These are phyloP conservation scores for Graphiopsis chlorocephala DNA, from an alignment of 2,329 filamentous ascomycete genomes.

Conservation along the genomic window DNA sequence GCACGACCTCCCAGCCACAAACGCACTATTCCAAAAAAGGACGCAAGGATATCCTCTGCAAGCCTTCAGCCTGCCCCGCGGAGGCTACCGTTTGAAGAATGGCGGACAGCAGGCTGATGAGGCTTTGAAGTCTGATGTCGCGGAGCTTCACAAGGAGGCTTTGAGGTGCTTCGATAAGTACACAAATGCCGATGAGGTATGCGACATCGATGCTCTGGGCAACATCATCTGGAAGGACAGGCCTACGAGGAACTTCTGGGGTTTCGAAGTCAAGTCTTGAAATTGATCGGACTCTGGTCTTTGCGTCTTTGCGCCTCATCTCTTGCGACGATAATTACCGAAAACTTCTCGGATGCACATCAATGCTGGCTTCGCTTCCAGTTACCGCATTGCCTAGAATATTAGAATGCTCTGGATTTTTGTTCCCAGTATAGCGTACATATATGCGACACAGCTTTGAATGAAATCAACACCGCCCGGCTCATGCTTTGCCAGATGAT, in stretches of 20 bases:
- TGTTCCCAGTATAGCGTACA: background rate
- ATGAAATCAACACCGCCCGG: background rate
- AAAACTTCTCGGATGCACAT: background rate
- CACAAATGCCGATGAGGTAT: conserved; percentile 28
- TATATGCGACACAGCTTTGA: background rate
- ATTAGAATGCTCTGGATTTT: background rate
- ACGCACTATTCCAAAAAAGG: conserved; percentile 29
- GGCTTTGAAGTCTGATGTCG: conserved; percentile 24
- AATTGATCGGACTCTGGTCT: background rate
- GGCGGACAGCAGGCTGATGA: conserved; percentile 24
- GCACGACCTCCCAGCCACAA: conserved; percentile 34
- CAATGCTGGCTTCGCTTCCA: background rate
- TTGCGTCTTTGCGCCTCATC: background rate
- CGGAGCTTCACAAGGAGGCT: conserved; percentile 25
- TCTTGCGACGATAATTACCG: background rate
- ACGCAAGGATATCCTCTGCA: conserved; percentile 28
- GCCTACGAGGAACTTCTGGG: conserved; percentile 33
- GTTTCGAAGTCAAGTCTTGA: conserved; percentile 21
- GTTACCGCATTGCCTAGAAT: background rate
- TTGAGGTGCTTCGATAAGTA: conserved; percentile 28
- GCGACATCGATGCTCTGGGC: conserved; percentile 33
- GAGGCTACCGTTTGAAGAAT: conserved; percentile 26
- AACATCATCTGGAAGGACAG: conserved; percentile 33
- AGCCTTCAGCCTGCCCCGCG: conserved; percentile 26
- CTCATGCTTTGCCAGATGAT: conserved; percentile 36